Evolutionary conservation across 352 stramenopile genomes (phyloP).

Genomic region (Phytophthora ramorum): DNA sequence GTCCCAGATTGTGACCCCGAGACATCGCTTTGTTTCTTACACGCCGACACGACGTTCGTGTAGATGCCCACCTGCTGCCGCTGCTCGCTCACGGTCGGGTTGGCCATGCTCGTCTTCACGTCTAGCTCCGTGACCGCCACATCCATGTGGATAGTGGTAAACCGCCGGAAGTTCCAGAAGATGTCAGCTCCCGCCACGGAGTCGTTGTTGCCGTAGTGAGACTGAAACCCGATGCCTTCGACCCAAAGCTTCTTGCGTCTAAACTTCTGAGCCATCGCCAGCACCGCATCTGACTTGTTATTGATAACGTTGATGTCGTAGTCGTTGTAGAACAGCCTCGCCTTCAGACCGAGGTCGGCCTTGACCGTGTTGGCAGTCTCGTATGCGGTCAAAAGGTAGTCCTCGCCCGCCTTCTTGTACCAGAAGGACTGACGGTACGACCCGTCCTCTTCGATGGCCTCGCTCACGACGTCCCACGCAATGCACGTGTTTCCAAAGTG

Average conservation of each 20-base stretch:
- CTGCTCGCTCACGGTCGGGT: slow-evolving; percentile 14
- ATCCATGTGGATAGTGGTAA: slow-evolving; percentile 22
- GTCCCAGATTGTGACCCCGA: slow-evolving; percentile 25
- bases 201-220: slow-evolving; percentile 20
- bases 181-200: slow-evolving; percentile 6
- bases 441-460: slow-evolving; percentile 28
- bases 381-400: slow-evolving; percentile 32
- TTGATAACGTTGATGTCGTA: slow-evolving; percentile 24
- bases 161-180: slow-evolving; percentile 29
- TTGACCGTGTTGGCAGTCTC: slow-evolving; percentile 25
- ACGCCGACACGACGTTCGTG: slow-evolving; percentile 20
- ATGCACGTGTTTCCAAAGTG: slow-evolving; percentile 34
- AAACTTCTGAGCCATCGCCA: slow-evolving; percentile 14
- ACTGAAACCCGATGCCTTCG: slow-evolving; percentile 29
- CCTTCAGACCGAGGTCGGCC: slow-evolving; percentile 16
- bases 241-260: slow-evolving; percentile 11
- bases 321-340: slow-evolving; percentile 25
- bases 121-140: slow-evolving; percentile 32
- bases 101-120: slow-evolving; percentile 21
- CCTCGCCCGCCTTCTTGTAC: slow-evolving; percentile 31
- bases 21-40: slow-evolving; percentile 27
- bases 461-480: slow-evolving; percentile 24
- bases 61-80: slow-evolving; percentile 22
- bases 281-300: slow-evolving; percentile 26
- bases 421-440: slow-evolving; percentile 34